phyloP scores from a whole-genome alignment of 108 stramenopile genomes.

The Heterococcus sp. region DNA sequence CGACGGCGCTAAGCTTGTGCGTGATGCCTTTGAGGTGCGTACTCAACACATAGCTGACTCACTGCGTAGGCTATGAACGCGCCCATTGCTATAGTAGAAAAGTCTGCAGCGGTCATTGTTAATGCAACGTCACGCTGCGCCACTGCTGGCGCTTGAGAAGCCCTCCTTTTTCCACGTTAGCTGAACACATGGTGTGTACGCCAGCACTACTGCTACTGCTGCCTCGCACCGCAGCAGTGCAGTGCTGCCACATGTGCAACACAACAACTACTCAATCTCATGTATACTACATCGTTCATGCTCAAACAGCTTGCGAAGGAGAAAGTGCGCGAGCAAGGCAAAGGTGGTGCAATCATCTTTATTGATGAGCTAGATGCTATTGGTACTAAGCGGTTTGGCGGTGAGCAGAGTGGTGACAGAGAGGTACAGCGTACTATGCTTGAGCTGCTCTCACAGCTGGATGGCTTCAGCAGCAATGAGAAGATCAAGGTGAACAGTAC shows the following conservation, averaged over 20 bases:
- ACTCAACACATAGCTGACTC: too few relatives aligned
- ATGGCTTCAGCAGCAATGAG: constrained; percentile 98
- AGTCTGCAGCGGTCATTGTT: too few relatives aligned
- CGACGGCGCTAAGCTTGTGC: constrained; percentile 98
- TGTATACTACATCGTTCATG: too few relatives aligned
- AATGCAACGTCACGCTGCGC: too few relatives aligned
- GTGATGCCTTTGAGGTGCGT: constrained; percentile 88
- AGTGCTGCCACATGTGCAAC: too few relatives aligned
- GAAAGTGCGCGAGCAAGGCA: constrained; percentile 36
- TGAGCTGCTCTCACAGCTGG: constrained; percentile 98
- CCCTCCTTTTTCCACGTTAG: too few relatives aligned
- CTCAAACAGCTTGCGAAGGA: constrained; percentile 40
- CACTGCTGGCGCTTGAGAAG: constrained; percentile 96
- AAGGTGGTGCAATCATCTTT: constrained; percentile 83
- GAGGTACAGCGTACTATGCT: constrained; percentile 98
- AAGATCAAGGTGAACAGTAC: constrained; percentile 91
- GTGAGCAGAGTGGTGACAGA: constrained; percentile 85
- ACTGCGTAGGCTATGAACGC: too few relatives aligned
- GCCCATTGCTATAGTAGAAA: too few relatives aligned
- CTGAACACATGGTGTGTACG: too few relatives aligned
- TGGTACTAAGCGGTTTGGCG: constrained; percentile 99
- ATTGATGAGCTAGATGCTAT: constrained; percentile 99
- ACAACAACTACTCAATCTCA: too few relatives aligned
- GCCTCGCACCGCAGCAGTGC: too few relatives aligned
- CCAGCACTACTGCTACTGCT: too few relatives aligned